Evolutionary conservation across 2,329 filamentous ascomycete genomes (phyloP).

Genomic region (Hymenoscyphus repandus): DNA sequence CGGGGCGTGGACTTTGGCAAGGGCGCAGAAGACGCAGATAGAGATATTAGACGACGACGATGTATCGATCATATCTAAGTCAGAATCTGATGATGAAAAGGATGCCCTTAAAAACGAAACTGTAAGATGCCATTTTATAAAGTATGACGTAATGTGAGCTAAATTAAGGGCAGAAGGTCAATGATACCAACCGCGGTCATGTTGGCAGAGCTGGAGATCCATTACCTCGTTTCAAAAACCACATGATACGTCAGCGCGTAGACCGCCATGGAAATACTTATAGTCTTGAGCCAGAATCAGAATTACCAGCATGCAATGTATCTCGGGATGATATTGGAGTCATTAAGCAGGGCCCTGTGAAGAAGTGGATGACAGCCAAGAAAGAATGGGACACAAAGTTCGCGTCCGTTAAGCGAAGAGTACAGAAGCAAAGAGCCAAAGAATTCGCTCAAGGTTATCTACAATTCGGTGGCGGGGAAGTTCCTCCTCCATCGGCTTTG

Average conservation of each 20-base stretch:
- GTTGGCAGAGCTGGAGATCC: slow-evolving; percentile 85
- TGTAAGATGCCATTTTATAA: background rate
- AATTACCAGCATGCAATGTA: slow-evolving; percentile 62
- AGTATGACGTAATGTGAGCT: background rate
- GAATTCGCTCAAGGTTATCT: slow-evolving; percentile 70
- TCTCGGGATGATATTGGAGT: slow-evolving; percentile 64
- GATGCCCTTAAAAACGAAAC: slow-evolving; percentile 26
- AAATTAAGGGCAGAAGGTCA: slow-evolving; percentile 3
- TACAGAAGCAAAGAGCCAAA: slow-evolving; percentile 68
- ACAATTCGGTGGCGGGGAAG: slow-evolving; percentile 64
- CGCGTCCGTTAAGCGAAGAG: slow-evolving; percentile 59
- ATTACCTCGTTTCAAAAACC: slow-evolving; percentile 69
- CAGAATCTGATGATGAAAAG: slow-evolving; percentile 39
- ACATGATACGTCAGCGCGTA: slow-evolving; percentile 91
- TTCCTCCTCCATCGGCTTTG: slow-evolving; percentile 77
- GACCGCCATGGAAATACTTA: slow-evolving; percentile 72
- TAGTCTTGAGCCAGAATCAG: slow-evolving; percentile 56
- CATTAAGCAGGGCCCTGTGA: slow-evolving; percentile 72
- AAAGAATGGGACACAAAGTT: slow-evolving; percentile 69
- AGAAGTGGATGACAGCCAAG: slow-evolving; percentile 77
- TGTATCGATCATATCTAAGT: slow-evolving; percentile 67
- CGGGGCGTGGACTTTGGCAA: slow-evolving; percentile 81
- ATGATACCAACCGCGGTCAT: slow-evolving; percentile 21
- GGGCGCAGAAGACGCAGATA: slow-evolving; percentile 73
- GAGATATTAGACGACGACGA: slow-evolving; percentile 76